Evolutionary conservation across 441 rosid species (phyloP).

Genomic region (Dalechampia spathulata): DNA sequence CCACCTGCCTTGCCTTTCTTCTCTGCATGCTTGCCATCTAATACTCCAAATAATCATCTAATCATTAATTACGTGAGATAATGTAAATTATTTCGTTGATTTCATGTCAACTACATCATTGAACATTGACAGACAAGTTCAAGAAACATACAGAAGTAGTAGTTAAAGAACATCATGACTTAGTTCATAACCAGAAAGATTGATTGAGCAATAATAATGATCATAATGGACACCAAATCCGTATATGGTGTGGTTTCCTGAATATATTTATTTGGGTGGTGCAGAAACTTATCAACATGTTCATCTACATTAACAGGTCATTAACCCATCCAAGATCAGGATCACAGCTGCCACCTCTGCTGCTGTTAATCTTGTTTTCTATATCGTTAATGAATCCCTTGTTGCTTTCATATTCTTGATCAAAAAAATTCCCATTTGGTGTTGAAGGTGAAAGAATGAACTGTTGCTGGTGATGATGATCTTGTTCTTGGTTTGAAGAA

Average conservation of each 20-base stretch:
- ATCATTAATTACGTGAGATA: no score
- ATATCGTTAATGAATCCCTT: slow-evolving; percentile 8
- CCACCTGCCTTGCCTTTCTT: not conserved
- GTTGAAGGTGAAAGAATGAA: slow-evolving; percentile 54
- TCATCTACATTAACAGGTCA: slow-evolving; percentile 59
- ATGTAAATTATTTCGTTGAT: not conserved
- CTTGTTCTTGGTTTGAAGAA: slow-evolving; percentile 16
- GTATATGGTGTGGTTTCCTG: slow-evolving; percentile 13
- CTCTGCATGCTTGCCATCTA: slow-evolving; percentile 21
- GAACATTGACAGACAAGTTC: not conserved
- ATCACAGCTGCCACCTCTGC: slow-evolving; percentile 18
- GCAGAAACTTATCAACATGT: not conserved
- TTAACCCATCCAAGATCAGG: slow-evolving; percentile 92
- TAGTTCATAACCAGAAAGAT: not conserved
- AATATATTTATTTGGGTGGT: slow-evolving; percentile 22
- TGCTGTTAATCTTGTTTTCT: not conserved
- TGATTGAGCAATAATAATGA: not conserved
- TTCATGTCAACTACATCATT: slow-evolving; percentile 1
- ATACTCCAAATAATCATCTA: not conserved
- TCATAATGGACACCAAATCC: slow-evolving; percentile 28
- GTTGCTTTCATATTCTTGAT: slow-evolving; percentile 13
- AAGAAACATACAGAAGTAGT: not conserved
- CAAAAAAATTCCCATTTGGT: slow-evolving; percentile 19
- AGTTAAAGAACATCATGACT: not conserved
- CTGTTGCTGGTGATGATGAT: slow-evolving; percentile 29